These are phyloP conservation scores for Kodamaea hsintzibuensis DNA, from an alignment of 805 yeast genomes.

Conservation along the genomic window DNA sequence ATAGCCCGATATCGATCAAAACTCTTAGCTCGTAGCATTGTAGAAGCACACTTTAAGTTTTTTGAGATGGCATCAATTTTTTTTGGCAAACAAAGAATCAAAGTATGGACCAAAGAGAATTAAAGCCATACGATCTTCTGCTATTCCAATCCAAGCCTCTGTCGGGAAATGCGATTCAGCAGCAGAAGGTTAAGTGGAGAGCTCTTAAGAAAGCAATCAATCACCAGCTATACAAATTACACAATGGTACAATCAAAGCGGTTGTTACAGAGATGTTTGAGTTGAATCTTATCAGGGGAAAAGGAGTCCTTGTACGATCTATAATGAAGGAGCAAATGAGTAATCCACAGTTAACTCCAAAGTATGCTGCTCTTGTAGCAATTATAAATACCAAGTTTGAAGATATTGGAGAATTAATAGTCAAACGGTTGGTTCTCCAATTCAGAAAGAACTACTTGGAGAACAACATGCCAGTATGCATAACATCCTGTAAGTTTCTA, in stretches of 20 bases:
- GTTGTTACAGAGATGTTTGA: slow-evolving; percentile 52
- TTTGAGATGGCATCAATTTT: slow-evolving; percentile 1
- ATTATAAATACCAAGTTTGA: slow-evolving; percentile 70
- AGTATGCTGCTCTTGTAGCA: slow-evolving; percentile 58
- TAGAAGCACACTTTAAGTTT: background rate
- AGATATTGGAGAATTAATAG: slow-evolving; percentile 59
- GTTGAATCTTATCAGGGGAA: slow-evolving; percentile 58
- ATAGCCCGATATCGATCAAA: background rate
- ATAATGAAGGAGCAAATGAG: slow-evolving; percentile 54
- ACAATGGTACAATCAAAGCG: slow-evolving; percentile 47
- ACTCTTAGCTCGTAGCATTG: background rate
- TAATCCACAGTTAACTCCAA: slow-evolving; percentile 42
- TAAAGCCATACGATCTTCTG: slow-evolving; percentile 6
- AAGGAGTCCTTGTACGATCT: slow-evolving; percentile 57
- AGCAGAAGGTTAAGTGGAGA: slow-evolving; percentile 24
- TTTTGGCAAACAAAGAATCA: background rate
- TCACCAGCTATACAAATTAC: slow-evolving; percentile 48
- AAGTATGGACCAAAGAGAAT: background rate
- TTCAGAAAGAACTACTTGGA: slow-evolving; percentile 56
- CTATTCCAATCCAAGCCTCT: slow-evolving; percentile 6
- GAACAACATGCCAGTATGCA: slow-evolving; percentile 46
- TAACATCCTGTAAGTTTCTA: slow-evolving; percentile 49
- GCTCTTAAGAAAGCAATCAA: slow-evolving; percentile 21
- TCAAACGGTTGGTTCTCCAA: slow-evolving; percentile 53
- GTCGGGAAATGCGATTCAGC: background rate